These are phyloP conservation scores for Pseudogymnoascus sp. DNA, from an alignment of 2,329 filamentous ascomycete genomes.

Conservation along the genomic window DNA sequence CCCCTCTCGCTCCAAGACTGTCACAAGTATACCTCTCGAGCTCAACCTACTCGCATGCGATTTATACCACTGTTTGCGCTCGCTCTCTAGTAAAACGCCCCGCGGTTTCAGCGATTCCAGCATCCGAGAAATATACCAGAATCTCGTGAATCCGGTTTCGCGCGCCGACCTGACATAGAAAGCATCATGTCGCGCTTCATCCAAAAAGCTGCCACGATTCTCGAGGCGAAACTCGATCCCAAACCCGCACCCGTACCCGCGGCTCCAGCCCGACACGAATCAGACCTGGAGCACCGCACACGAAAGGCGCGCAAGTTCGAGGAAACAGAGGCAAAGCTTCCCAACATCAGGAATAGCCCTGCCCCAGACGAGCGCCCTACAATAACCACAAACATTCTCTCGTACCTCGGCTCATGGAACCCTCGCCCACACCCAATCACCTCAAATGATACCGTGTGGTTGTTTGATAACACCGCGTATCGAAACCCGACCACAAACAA, in stretches of 20 bases:
- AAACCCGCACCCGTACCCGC: constrained; percentile 18
- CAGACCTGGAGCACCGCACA: constrained; percentile 43
- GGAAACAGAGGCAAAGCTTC: constrained; percentile 41
- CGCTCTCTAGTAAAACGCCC: not conserved
- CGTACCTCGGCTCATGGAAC: constrained; percentile 43
- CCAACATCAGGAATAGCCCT: constrained; percentile 27
- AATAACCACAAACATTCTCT: constrained; percentile 34
- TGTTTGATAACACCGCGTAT: constrained; percentile 84
- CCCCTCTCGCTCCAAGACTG: not conserved
- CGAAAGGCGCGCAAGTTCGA: constrained; percentile 41
- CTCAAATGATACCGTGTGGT: constrained; percentile 64
- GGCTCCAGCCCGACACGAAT: constrained; percentile 14
- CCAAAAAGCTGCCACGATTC: not conserved
- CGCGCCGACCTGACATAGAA: not conserved
- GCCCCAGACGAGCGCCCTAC: constrained; percentile 21
- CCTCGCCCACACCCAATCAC: constrained; percentile 53
- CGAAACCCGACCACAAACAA: constrained; percentile 38
- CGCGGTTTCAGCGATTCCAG: not conserved
- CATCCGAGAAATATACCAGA: not conserved
- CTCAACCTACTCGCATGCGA: not conserved
- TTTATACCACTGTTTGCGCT: not conserved
- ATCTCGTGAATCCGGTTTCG: not conserved
- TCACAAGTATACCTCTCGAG: not conserved
- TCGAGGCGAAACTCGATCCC: not conserved
- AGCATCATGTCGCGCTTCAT: not conserved